A percentile compares a stretch with the other conserved stretches of the same genome.
phyloP scores from a whole-genome alignment of 305 asterid species.

The Ilex paraguariensis region DNA sequence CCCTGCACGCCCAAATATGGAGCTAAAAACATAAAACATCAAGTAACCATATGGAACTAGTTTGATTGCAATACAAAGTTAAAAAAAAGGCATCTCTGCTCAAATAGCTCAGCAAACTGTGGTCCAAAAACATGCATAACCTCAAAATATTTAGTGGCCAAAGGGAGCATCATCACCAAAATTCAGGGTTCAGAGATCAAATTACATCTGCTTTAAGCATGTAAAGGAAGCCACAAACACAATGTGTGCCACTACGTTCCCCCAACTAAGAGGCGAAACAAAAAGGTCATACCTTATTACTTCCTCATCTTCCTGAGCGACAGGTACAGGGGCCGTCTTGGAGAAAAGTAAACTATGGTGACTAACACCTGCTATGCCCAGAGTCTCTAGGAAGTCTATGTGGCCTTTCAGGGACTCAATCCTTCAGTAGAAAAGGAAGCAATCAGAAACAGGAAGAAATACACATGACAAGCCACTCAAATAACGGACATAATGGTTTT shows the following conservation, averaged over 20 bases:
- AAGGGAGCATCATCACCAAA: too few relatives aligned
- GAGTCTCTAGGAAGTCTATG: conserved; percentile 68
- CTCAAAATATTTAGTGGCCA: too few relatives aligned
- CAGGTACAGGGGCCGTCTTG: conserved; percentile 62
- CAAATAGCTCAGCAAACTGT: too few relatives aligned
- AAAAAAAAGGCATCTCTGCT: too few relatives aligned
- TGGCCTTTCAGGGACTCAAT: conserved; percentile 61
- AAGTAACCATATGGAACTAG: too few relatives aligned
- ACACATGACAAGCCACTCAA: background rate
- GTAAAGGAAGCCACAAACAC: background rate
- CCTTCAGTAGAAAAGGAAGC: conserved; percentile 34
- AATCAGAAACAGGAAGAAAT: conserved; percentile 10
- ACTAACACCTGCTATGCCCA: conserved; percentile 91
- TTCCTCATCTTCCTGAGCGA: conserved; percentile 54
- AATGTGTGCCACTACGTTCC: background rate
- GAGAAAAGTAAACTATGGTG: conserved; percentile 92
- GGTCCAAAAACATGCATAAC: too few relatives aligned
- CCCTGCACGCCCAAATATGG: conserved; percentile 31
- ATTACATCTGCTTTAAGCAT: background rate
- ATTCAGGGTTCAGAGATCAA: background rate
- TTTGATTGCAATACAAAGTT: too few relatives aligned
- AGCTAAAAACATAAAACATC: background rate
- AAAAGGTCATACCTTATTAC: conserved; percentile 36
- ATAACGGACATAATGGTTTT: background rate
- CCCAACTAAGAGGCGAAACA: background rate